Percentiles rank a stretch among this genome's conserved stretches.
These are phyloP conservation scores for Ophiostoma ulmi DNA, from an alignment of 2,329 filamentous ascomycete genomes.

Conservation along the genomic window DNA sequence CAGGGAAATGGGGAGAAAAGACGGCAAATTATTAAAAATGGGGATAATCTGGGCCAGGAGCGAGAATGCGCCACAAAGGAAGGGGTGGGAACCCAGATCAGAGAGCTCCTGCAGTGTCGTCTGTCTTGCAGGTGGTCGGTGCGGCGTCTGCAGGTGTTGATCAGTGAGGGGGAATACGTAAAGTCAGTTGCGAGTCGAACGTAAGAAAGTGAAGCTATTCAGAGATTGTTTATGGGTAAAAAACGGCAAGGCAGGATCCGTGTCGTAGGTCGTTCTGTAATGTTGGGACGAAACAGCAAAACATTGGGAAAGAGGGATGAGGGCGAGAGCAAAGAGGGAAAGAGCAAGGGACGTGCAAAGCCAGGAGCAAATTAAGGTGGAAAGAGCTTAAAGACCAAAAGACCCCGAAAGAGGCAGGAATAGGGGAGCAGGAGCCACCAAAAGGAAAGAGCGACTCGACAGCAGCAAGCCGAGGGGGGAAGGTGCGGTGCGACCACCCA, in stretches of 20 bases:
- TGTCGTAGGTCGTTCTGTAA: neutral
- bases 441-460: constrained; percentile 4
- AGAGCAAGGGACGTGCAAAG: constrained; percentile 17
- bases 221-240: neutral
- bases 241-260: neutral
- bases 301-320: neutral
- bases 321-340: constrained; percentile 13
- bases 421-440: constrained; percentile 18
- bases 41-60: constrained; percentile 19
- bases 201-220: constrained; percentile 5
- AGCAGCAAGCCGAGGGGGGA: neutral
- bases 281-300: neutral
- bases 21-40: constrained; percentile 22
- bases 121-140: constrained; percentile 11
- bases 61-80: constrained; percentile 19
- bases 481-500: neutral
- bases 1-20: constrained; percentile 4
- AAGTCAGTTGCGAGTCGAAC: neutral
- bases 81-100: constrained; percentile 17
- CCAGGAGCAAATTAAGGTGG: constrained; percentile 24
- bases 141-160: constrained; percentile 2
- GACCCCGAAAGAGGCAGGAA: constrained; percentile 16
- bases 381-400: constrained; percentile 16
- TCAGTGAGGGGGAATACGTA: neutral
- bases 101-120: constrained; percentile 1